Evolutionary conservation across 345 rosid genomes (phyloP), one percentile per base, ranked within the genome.

Genomic region (Lagerstroemia speciosa): DNA sequence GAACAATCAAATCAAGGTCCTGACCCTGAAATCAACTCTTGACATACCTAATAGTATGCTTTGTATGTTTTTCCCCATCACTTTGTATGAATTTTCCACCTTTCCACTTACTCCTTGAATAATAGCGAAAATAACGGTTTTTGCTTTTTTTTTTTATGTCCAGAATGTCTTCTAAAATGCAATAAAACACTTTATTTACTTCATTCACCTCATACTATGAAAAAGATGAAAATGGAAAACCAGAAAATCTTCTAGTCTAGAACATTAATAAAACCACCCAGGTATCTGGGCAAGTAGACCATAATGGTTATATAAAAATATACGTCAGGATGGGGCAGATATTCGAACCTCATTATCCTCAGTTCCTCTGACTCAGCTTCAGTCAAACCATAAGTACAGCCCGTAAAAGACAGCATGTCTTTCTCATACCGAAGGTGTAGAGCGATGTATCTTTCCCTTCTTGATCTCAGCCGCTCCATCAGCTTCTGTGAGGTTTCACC

Each of bases 331-430:
- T 26, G 30, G 55, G 19, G 32, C 11, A 30, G 24, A 58, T 67
- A 17, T 50, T 26, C 61, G 19, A 26, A 91, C 99, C 99, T 79
- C 95, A 94, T 85, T 37, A 84, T 75, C 70, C 77, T 81, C 69
- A 94, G 88, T 79, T 88, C 97, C 74, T 86, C 89, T 38, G 99
- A 86, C 78, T 94, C 97, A 38, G 81, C 79, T 73, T 87, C 79
- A 66, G 89, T 86, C 73, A 94, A 82, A 65, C 97, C 95, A 69
- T 86, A 86, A 27, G 93, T 84, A 72, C 99, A 94, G 38, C 97
- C 97, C 45, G 96, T 94, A 78, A 94, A 94, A 69, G 99, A 83
- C 62, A 94, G 85, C 94, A 94, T 91, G 81, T 91, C 99, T 81
- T 89, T 91, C 83, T 94, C 97, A 65, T 91, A 94, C 80, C 99